Conservation (phyloP, 306 rosid genomes). For the Castanopsis chinensis region DNA sequence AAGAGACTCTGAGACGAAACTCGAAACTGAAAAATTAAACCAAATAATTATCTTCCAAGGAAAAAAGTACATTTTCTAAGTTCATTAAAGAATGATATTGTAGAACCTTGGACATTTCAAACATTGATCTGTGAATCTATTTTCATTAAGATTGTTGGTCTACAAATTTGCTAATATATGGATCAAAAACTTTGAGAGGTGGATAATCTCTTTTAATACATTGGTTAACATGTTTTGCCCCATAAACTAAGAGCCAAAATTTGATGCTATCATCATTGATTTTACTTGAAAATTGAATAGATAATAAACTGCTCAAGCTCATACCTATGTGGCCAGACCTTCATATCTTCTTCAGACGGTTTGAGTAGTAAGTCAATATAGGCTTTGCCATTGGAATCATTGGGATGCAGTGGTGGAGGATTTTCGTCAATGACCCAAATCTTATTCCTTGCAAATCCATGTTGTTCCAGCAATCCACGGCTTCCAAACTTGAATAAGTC, state of each 20-base stretch:
- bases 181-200: background rate
- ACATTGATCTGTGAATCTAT: background rate
- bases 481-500: constrained; percentile 58
- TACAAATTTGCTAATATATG: background rate
- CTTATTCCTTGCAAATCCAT: constrained; percentile 89
- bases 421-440: constrained; percentile 61
- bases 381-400: constrained; percentile 51
- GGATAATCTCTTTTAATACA: background rate
- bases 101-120: background rate
- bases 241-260: background rate
- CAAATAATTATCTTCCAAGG: background rate
- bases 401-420: constrained; percentile 58
- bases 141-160: background rate
- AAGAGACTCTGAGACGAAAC: constrained; percentile 71
- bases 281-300: background rate
- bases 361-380: constrained; percentile 69
- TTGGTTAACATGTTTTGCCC: background rate
- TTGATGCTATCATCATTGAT: background rate
- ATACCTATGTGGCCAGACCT: constrained; percentile 84
- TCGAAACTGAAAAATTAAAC: constrained; percentile 58
- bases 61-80: background rate
- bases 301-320: background rate
- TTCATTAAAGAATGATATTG: background rate
- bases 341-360: constrained; percentile 71
- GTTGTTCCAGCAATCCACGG: constrained; percentile 68